Percentiles rank a stretch among this genome's conserved stretches.
These are phyloP conservation scores for Ustilago trichophora DNA, from an alignment of 1,284 basidiomycete genomes.

Conservation along the genomic window DNA sequence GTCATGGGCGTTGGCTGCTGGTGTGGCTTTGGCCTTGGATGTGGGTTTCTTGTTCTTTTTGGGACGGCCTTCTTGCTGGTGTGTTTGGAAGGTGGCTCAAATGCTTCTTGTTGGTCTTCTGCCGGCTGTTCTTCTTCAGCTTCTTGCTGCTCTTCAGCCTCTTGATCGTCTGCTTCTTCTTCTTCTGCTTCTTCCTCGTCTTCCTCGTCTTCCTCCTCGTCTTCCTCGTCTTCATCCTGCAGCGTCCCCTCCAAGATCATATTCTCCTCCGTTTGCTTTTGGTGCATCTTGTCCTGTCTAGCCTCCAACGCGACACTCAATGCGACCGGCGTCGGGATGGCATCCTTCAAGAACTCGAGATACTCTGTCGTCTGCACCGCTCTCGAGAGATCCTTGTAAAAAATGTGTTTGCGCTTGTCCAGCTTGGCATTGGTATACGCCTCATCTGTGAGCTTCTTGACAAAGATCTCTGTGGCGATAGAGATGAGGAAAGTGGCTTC, in stretches of 20 bases:
- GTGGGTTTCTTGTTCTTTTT: conserved; percentile 24
- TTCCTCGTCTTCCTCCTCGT: conserved; percentile 10
- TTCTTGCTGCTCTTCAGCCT: conserved; percentile 2
- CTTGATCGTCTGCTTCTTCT: conserved; percentile 5
- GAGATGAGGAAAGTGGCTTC: conserved; percentile 60
- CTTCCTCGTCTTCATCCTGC: conserved; percentile 31
- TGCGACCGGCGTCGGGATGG: conserved; percentile 47
- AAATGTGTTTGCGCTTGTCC: conserved; percentile 55
- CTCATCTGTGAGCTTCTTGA: conserved; percentile 54
- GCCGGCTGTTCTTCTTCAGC: conserved; percentile 1
- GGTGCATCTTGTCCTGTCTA: conserved; percentile 31
- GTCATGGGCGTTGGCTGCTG: neutral
- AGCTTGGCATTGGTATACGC: conserved; percentile 55
- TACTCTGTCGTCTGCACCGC: conserved; percentile 54
- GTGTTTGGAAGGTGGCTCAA: neutral
- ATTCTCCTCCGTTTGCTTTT: conserved; percentile 27
- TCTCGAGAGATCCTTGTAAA: conserved; percentile 56
- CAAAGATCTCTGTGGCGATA: conserved; percentile 55
- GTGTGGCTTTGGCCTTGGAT: neutral
- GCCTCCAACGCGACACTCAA: conserved; percentile 47
- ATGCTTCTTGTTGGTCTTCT: conserved; percentile 1
- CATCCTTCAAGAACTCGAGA: conserved; percentile 53
- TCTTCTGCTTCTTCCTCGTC: conserved; percentile 1
- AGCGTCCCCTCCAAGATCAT: conserved; percentile 43
- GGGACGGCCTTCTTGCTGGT: conserved; percentile 14